These are phyloP conservation scores for Mycena maculata DNA, from an alignment of 768 basidiomycete species.

Conservation along the genomic window DNA sequence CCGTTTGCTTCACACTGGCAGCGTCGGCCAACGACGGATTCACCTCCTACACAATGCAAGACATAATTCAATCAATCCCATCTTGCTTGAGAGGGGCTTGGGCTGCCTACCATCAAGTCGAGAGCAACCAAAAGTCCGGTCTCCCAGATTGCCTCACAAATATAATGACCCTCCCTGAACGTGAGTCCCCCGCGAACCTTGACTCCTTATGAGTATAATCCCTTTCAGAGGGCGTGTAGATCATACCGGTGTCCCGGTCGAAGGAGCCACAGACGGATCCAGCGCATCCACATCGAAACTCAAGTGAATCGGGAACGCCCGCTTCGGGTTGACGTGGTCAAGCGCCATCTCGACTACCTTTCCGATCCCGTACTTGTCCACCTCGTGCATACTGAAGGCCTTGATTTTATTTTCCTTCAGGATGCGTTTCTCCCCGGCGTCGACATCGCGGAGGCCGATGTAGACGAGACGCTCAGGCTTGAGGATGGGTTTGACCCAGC, in stretches of 20 bases:
- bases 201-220: conserved; percentile 6
- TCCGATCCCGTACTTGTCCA: conserved; percentile 92
- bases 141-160: conserved; percentile 92
- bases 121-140: conserved; percentile 92
- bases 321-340: conserved; percentile 89
- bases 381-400: conserved; percentile 92
- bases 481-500: conserved; percentile 71
- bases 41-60: conserved; percentile 73
- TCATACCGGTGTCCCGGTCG: conserved; percentile 89
- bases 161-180: conserved; percentile 98
- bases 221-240: not conserved
- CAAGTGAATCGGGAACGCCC: conserved; percentile 90
- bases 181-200: conserved; percentile 94
- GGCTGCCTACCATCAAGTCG: conserved; percentile 85
- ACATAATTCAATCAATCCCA: conserved; percentile 9
- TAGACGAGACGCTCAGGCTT: conserved; percentile 88
- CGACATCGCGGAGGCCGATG: conserved; percentile 95
- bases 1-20: conserved; percentile 83
- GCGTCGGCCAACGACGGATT: conserved; percentile 92
- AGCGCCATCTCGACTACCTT: conserved; percentile 97
- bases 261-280: conserved; percentile 96
- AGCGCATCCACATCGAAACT: conserved; percentile 97
- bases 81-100: not conserved
- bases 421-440: conserved; percentile 88
- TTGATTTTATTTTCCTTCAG: conserved; percentile 84